Percentiles rank a stretch among this genome's conserved stretches.
Evolutionary conservation across 2,329 filamentous ascomycete species (phyloP).

Genomic region (Metarhizium sp.): DNA sequence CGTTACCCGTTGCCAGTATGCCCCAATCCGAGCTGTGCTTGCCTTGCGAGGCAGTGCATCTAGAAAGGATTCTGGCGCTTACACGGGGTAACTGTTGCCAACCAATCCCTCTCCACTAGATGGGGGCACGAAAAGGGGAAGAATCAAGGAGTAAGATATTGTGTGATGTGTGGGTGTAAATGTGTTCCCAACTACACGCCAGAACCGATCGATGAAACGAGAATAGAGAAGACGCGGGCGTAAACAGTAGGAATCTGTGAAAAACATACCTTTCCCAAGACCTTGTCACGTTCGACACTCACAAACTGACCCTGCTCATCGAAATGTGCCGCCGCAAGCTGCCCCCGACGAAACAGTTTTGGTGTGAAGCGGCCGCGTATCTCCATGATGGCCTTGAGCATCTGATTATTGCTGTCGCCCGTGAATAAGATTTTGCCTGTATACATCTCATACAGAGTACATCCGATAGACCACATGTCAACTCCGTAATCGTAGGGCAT

Average conservation of each 20-base stretch:
- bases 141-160: background rate
- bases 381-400: slow-evolving; percentile 94
- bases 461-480: slow-evolving; percentile 97
- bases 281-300: slow-evolving; percentile 77
- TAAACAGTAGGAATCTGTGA: slow-evolving; percentile 10
- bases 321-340: slow-evolving; percentile 70
- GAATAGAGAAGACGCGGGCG: background rate
- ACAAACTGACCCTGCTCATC: slow-evolving; percentile 77
- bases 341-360: slow-evolving; percentile 77
- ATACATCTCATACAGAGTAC: slow-evolving; percentile 93
- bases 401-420: slow-evolving; percentile 93
- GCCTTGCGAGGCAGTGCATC: background rate
- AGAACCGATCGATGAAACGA: background rate
- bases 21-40: background rate
- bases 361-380: slow-evolving; percentile 85
- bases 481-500: slow-evolving; percentile 91
- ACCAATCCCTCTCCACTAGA: background rate
- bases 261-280: slow-evolving; percentile 65
- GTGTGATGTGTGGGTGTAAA: background rate
- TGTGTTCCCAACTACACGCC: background rate
- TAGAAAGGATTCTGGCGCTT: background rate
- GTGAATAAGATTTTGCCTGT: slow-evolving; percentile 97
- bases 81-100: background rate
- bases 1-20: background rate
- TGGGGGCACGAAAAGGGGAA: slow-evolving; percentile 7